phyloP scores from a whole-genome alignment of 75 land plant species.

The Selaginella moellendorffii region DNA sequence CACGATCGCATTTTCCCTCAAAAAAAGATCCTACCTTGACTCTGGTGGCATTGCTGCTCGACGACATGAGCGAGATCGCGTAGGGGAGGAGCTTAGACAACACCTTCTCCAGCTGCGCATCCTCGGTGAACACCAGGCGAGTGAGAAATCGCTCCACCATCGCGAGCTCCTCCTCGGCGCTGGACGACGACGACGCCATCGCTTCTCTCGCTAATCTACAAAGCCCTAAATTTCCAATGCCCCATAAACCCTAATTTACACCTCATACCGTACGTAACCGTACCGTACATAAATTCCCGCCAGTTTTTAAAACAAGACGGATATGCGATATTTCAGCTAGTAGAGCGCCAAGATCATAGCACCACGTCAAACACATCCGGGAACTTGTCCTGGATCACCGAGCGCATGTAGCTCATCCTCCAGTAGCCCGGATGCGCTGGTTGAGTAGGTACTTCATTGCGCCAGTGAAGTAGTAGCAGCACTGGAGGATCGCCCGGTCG shows the following conservation, averaged over 20 bases:
- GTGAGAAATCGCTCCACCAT: slow-evolving; percentile 77
- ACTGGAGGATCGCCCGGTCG: background rate
- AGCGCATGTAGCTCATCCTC: background rate
- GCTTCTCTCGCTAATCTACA: no score
- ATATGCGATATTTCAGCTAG: no score
- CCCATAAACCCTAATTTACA: no score
- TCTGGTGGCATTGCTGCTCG: slow-evolving; percentile 35
- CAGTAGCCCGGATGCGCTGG: background rate
- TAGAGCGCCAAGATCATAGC: background rate
- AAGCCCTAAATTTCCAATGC: no score
- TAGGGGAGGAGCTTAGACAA: slow-evolving; percentile 71
- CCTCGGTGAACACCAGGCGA: slow-evolving; percentile 80
- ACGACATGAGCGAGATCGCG: slow-evolving; percentile 55
- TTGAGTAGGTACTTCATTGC: background rate
- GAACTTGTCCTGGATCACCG: background rate
- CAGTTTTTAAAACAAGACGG: no score
- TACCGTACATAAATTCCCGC: no score
- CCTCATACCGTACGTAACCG: no score
- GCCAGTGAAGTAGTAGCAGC: background rate
- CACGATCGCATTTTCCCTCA: background rate
- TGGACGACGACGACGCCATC: slow-evolving; percentile 1
- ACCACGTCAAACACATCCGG: background rate
- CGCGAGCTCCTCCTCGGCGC: slow-evolving; percentile 51
- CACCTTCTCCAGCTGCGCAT: slow-evolving; percentile 57
- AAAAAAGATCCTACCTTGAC: slow-evolving; percentile 37